Conservation (phyloP, 306 rosid genomes). For the Herpetospermum pedunculosum region DNA sequence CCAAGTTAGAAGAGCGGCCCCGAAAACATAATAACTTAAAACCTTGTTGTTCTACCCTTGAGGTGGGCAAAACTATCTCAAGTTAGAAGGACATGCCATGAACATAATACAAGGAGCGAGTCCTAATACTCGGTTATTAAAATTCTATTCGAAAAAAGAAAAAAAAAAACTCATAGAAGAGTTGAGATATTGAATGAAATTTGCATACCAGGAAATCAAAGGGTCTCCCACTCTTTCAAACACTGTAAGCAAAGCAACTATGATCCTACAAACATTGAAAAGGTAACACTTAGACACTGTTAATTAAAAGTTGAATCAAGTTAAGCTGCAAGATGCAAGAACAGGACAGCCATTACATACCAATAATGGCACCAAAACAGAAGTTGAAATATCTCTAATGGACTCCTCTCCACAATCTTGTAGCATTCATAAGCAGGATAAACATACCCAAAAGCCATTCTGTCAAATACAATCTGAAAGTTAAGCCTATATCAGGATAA, state of each 20-base stretch:
- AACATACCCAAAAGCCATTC: slow-evolving; percentile 34
- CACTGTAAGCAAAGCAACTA: slow-evolving; percentile 22
- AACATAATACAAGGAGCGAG: neutral
- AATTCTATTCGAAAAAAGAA: neutral
- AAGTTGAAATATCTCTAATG: slow-evolving; percentile 19
- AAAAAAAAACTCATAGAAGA: neutral
- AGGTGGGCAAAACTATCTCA: neutral
- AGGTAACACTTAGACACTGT: neutral
- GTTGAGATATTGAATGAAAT: neutral
- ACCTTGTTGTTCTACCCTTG: neutral
- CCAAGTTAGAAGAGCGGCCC: too few species aligned
- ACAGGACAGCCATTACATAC: neutral
- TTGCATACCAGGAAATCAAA: slow-evolving; percentile 23
- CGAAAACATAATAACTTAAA: neutral
- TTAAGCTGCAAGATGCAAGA: neutral
- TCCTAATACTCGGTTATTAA: neutral
- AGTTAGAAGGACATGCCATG: neutral
- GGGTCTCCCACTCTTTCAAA: slow-evolving; percentile 28
- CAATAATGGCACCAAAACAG: slow-evolving; percentile 30
- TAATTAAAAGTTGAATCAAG: neutral
- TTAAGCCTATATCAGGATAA: neutral
- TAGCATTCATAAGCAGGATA: slow-evolving; percentile 39
- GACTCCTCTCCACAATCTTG: slow-evolving; percentile 19
- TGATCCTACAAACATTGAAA: slow-evolving; percentile 14
- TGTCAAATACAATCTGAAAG: neutral